These are phyloP conservation scores for Crataegus laevigata DNA, from an alignment of 306 rosid species.

Conservation along the genomic window DNA sequence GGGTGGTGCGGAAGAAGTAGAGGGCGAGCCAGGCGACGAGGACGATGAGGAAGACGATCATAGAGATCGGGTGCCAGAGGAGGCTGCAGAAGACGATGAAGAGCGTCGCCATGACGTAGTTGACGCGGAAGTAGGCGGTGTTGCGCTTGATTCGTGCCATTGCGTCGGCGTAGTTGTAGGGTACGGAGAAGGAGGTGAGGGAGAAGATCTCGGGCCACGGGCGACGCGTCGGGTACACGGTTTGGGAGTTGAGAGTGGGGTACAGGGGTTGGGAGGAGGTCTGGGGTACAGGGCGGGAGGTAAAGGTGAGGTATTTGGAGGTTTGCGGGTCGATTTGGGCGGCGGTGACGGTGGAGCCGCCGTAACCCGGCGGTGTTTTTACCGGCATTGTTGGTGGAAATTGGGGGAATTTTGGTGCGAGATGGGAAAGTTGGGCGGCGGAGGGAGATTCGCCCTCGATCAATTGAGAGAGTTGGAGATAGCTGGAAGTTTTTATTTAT, in stretches of 20 bases:
- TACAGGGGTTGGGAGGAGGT: slow-evolving; percentile 16
- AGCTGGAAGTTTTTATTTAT: neutral
- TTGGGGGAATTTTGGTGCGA: neutral
- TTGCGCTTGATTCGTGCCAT: slow-evolving; percentile 29
- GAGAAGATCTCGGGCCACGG: slow-evolving; percentile 44
- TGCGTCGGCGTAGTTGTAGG: slow-evolving; percentile 29
- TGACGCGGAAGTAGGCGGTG: slow-evolving; percentile 34
- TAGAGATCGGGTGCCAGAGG: slow-evolving; percentile 49
- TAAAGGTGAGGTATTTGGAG: slow-evolving; percentile 17
- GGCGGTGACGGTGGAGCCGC: slow-evolving; percentile 16
- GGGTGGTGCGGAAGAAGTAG: slow-evolving; percentile 37
- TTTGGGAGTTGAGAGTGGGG: slow-evolving; percentile 20
- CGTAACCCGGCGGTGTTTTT: slow-evolving; percentile 16
- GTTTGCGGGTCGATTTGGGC: neutral
- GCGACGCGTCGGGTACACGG: slow-evolving; percentile 30
- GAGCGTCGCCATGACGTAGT: slow-evolving; percentile 41
- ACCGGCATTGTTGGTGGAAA: slow-evolving; percentile 9
- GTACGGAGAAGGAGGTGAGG: slow-evolving; percentile 23
- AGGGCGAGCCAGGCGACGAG: slow-evolving; percentile 36
- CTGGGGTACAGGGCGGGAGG: slow-evolving; percentile 20
- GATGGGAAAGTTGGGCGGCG: neutral
- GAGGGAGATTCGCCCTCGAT: neutral
- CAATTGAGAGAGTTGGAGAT: neutral
- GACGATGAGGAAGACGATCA: slow-evolving; percentile 34
- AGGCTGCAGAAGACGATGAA: slow-evolving; percentile 40